phyloP scores from a whole-genome alignment of 1,284 basidiomycete species.

The Rhizopogon parksii region DNA sequence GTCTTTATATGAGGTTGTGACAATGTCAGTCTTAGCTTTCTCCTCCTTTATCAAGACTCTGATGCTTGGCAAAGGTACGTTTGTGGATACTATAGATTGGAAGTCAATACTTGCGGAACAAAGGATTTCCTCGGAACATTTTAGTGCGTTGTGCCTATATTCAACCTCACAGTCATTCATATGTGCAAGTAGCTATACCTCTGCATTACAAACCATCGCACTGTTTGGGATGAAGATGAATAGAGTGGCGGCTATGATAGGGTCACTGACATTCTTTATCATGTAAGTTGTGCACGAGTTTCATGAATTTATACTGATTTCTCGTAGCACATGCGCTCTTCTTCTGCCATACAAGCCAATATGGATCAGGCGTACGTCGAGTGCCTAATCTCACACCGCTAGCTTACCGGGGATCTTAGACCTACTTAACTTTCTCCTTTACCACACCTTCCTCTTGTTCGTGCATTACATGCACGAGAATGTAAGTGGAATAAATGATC shows the following conservation, averaged over 20 bases:
- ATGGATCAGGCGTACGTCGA: slow-evolving; percentile 48
- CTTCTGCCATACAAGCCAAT: slow-evolving; percentile 47
- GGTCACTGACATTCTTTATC: slow-evolving; percentile 51
- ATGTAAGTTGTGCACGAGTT: slow-evolving; percentile 37
- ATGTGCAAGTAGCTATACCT: slow-evolving; percentile 32
- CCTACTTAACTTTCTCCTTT: slow-evolving; percentile 61
- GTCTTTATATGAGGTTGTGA: slow-evolving; percentile 47
- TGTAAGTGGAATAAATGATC: slow-evolving; percentile 21
- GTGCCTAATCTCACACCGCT: slow-evolving; percentile 7
- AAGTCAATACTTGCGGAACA: slow-evolving; percentile 31
- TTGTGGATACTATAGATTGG: slow-evolving; percentile 44
- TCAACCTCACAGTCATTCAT: slow-evolving; percentile 3
- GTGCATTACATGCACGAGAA: slow-evolving; percentile 48
- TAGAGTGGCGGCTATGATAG: slow-evolving; percentile 58
- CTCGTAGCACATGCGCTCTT: slow-evolving; percentile 40
- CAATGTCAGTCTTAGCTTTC: slow-evolving; percentile 39
- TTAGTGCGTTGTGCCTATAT: slow-evolving; percentile 45
- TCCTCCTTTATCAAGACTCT: slow-evolving; percentile 8
- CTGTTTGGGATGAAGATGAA: slow-evolving; percentile 71
- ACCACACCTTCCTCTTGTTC: slow-evolving; percentile 54
- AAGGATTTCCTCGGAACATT: slow-evolving; percentile 60
- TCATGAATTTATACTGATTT: slow-evolving; percentile 3
- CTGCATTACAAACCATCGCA: slow-evolving; percentile 69
- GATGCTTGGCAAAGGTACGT: slow-evolving; percentile 36
- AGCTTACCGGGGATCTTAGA: slow-evolving; percentile 29